Evolutionary conservation across 176 grass and related monocot genomes (phyloP).

Genomic region (Eleusine coracana): DNA sequence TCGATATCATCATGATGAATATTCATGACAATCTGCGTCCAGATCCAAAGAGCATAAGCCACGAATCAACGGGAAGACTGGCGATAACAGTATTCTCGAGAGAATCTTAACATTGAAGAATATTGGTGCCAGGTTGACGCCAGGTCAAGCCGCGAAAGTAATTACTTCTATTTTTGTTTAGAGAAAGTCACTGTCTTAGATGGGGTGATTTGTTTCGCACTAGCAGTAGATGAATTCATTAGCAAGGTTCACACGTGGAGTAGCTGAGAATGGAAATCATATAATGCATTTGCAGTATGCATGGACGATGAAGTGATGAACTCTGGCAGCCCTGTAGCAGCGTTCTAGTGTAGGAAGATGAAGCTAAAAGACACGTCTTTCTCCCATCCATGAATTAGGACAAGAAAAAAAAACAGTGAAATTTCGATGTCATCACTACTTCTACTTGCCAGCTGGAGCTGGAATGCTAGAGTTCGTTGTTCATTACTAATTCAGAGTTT

Average conservation of each 20-base stretch:
- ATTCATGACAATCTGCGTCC: not conserved
- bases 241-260: not conserved
- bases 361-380: not conserved
- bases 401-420: not conserved
- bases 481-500: constrained; percentile 29
- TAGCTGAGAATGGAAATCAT: not conserved
- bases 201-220: not conserved
- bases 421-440: constrained; percentile 2
- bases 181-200: not conserved
- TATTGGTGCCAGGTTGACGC: not conserved
- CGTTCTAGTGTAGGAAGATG: no score
- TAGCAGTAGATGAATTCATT: not conserved
- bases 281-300: not conserved
- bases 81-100: not conserved
- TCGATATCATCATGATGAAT: constrained; percentile 1
- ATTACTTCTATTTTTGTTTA: not conserved
- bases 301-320: not conserved
- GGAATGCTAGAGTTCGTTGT: not conserved
- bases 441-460: constrained; percentile 4
- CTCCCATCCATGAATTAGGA: not conserved
- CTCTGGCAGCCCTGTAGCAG: no score
- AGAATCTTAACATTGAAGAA: not conserved
- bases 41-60: not conserved
- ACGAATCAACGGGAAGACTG: not conserved
- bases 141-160: not conserved